Evolutionary conservation across 805 yeast genomes (phyloP), one percentile per base, ranked within the genome.

Genomic region (Lipomyces mesembrius): DNA sequence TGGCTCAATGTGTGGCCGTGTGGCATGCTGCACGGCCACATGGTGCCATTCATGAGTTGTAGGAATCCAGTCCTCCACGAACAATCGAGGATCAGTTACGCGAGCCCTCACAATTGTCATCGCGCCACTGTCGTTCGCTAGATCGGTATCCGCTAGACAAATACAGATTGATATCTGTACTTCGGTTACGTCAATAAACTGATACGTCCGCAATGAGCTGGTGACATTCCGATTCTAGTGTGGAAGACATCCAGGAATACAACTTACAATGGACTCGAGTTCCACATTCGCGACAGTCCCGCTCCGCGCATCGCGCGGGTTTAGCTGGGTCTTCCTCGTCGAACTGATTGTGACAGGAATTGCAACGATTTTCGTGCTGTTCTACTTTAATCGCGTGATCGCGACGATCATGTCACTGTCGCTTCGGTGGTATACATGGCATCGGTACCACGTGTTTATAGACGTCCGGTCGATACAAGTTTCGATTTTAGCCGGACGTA

Each of bases 401-500:
- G 98, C 94, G 11, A 81, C 82, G 56, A 17, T 84, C 0, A 32
- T 91, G 9, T 84, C 94, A 5, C 77, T 79, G 9, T 32, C 83
- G 0, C 71, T 89, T 9, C 83, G 85, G 55, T 75, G 87, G 71
- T 62, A 84, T 3, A 74, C 92, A 2, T 92, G 97, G 96, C 84
- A 84, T 61, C 78, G 79, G n/a, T 78, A 78, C 71, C 83, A 83
- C 55, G 80, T 89, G 3, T 85, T 86, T 68, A 74, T 94, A 3
- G 86, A 85, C 63, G 77, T 93, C 1, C 93, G 92, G 71, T 84
- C 97, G 0, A 72, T 94, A 37, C 87, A 92, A 74, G 71, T 95
- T 3, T 89, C 97, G 0, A 82, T 90, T 7, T 79, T 95, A 0
- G 96, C 92, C 3, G 98, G 98, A 0, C 83, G 97, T 35, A 64